phyloP scores from a whole-genome alignment of 345 rosid species.

The Eucalyptus cloeziana region DNA sequence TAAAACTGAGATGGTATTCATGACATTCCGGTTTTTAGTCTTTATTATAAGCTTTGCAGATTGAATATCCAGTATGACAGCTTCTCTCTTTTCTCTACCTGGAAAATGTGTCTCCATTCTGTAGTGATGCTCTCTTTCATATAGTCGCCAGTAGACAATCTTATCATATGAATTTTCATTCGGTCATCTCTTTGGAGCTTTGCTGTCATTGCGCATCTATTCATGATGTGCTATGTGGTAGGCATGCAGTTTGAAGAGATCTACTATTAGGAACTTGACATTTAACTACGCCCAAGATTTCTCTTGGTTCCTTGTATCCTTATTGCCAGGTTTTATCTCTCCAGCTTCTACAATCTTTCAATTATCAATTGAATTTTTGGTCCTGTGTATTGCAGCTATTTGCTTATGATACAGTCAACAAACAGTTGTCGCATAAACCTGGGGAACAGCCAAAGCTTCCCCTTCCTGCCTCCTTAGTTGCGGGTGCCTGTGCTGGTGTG shows the following conservation, averaged over 20 bases:
- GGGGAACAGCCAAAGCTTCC: conserved; percentile 67
- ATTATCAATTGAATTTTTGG: not conserved
- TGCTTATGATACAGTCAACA: conserved; percentile 83
- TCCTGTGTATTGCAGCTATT: conserved; percentile 43
- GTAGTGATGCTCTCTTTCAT: not conserved
- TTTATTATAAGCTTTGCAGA: not conserved
- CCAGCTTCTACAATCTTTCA: not conserved
- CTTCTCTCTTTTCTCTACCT: not conserved
- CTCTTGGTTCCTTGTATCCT: not conserved
- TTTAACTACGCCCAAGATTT: not conserved
- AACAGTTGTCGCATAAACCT: conserved; percentile 47
- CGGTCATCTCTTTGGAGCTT: not conserved
- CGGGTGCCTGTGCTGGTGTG: conserved; percentile 99
- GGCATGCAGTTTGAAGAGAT: not conserved
- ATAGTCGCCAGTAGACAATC: not conserved
- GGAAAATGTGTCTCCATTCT: not conserved
- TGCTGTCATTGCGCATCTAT: not conserved
- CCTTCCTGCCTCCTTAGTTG: conserved; percentile 74
- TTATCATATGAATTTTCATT: not conserved
- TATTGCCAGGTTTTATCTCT: not conserved
- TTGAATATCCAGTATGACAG: not conserved
- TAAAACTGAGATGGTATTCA: not conserved
- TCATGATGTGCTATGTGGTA: not conserved
- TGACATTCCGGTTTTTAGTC: not conserved
- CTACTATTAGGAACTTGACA: not conserved